A percentile compares a stretch with the other conserved stretches of the same genome.
Conservation (phyloP, 1,284 basidiomycete genomes). For the Ustilago cynodontis region DNA sequence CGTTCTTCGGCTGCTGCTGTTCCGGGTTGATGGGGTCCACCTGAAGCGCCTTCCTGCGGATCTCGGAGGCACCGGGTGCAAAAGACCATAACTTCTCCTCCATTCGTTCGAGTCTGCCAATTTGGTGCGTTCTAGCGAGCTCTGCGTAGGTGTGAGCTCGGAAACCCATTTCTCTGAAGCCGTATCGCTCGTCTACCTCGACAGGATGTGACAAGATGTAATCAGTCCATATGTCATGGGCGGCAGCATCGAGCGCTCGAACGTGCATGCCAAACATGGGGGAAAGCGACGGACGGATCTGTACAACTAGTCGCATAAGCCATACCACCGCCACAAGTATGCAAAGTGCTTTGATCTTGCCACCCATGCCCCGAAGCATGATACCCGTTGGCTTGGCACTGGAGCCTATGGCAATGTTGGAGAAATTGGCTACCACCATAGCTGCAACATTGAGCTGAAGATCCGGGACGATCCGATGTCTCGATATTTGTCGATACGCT, state of each 20-base stretch:
- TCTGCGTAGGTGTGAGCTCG: slow-evolving; percentile 42
- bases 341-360: slow-evolving; percentile 26
- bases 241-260: slow-evolving; percentile 31
- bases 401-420: slow-evolving; percentile 5
- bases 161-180: slow-evolving; percentile 50
- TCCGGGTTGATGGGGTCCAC: background rate
- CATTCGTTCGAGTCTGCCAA: slow-evolving; percentile 30
- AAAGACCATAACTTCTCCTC: slow-evolving; percentile 39
- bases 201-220: slow-evolving; percentile 42
- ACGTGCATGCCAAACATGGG: slow-evolving; percentile 32
- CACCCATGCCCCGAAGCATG: slow-evolving; percentile 7
- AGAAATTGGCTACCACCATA: slow-evolving; percentile 24
- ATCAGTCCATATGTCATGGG: slow-evolving; percentile 43
- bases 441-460: background rate
- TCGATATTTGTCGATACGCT: background rate
- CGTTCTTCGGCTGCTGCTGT: background rate
- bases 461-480: background rate
- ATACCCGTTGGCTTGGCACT: slow-evolving; percentile 3
- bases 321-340: slow-evolving; percentile 15
- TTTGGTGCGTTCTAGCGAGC: slow-evolving; percentile 29
- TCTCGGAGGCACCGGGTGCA: slow-evolving; percentile 31
- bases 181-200: slow-evolving; percentile 44
- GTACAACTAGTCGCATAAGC: slow-evolving; percentile 21
- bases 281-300: slow-evolving; percentile 34
- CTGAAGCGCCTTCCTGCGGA: slow-evolving; percentile 24